phyloP scores from a whole-genome alignment of 306 rosid genomes.

The Lagenaria siceraria region DNA sequence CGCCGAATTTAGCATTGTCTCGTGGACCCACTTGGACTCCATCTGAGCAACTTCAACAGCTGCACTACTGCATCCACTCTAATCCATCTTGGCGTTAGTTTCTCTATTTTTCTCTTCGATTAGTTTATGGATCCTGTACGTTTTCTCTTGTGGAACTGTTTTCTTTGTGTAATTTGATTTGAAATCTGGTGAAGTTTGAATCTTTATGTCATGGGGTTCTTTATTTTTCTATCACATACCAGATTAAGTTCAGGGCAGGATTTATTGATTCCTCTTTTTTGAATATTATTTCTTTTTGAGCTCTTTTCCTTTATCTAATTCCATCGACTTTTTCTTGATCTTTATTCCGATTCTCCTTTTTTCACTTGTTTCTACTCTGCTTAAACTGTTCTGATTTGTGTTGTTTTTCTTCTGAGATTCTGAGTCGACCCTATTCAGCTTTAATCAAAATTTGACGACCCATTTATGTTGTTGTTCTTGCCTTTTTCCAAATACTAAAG shows the following conservation, averaged over 20 bases:
- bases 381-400: background rate
- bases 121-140: background rate
- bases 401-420: background rate
- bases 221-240: background rate
- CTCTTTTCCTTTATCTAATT: background rate
- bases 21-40: conserved; percentile 75
- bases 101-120: conserved; percentile 5
- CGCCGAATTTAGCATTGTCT: conserved; percentile 25
- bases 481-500: background rate
- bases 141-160: background rate
- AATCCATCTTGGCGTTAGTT: conserved; percentile 97
- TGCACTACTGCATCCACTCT: conserved; percentile 88
- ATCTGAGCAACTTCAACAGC: conserved; percentile 68
- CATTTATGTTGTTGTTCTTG: background rate
- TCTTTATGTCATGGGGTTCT: background rate
- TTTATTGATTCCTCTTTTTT: conserved; percentile 7
- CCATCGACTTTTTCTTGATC: background rate
- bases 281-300: background rate
- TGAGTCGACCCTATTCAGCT: background rate
- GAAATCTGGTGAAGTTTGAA: conserved; percentile 6
- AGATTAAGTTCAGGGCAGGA: conserved; percentile 4
- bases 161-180: background rate
- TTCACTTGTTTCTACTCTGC: background rate
- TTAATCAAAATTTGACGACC: background rate
- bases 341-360: conserved; percentile 20